phyloP scores from a whole-genome alignment of 1,284 basidiomycete genomes.

The Fomitopsis betulina region DNA sequence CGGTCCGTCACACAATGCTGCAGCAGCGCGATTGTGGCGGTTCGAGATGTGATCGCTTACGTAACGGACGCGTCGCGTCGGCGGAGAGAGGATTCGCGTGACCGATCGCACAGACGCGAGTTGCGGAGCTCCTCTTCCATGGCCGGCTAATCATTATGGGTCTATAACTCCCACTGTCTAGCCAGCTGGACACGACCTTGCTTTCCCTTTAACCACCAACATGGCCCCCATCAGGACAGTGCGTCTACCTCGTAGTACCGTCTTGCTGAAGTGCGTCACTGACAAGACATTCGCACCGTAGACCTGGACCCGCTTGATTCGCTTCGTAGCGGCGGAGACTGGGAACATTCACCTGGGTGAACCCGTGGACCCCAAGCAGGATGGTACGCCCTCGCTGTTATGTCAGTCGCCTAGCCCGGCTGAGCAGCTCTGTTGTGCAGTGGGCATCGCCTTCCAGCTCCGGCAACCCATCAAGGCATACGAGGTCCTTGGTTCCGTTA shows the following conservation, averaged over 20 bases:
- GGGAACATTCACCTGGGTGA: slow-evolving; percentile 71
- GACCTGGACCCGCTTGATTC: slow-evolving; percentile 80
- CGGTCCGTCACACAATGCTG: background rate
- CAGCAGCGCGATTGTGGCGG: background rate
- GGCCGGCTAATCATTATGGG: background rate
- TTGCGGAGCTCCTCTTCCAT: slow-evolving; percentile 9
- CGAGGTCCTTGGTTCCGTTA: slow-evolving; percentile 63
- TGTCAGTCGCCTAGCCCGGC: background rate
- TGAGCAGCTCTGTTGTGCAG: slow-evolving; percentile 29
- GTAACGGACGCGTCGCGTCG: slow-evolving; percentile 4
- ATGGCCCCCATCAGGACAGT: slow-evolving; percentile 65
- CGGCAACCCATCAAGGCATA: slow-evolving; percentile 56
- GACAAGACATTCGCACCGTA: slow-evolving; percentile 21
- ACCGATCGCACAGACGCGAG: background rate
- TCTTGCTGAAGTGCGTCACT: background rate
- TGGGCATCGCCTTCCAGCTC: slow-evolving; percentile 60
- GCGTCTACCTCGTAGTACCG: slow-evolving; percentile 17
- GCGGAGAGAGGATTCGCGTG: background rate
- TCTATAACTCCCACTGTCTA: background rate
- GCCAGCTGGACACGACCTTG: background rate
- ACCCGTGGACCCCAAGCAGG: slow-evolving; percentile 62
- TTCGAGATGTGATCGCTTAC: background rate
- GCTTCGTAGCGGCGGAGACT: slow-evolving; percentile 79
- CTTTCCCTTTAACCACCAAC: slow-evolving; percentile 9
- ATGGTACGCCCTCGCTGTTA: slow-evolving; percentile 40